phyloP scores from a whole-genome alignment of 2,329 filamentous ascomycete species.

The Fusarium dimerum region DNA sequence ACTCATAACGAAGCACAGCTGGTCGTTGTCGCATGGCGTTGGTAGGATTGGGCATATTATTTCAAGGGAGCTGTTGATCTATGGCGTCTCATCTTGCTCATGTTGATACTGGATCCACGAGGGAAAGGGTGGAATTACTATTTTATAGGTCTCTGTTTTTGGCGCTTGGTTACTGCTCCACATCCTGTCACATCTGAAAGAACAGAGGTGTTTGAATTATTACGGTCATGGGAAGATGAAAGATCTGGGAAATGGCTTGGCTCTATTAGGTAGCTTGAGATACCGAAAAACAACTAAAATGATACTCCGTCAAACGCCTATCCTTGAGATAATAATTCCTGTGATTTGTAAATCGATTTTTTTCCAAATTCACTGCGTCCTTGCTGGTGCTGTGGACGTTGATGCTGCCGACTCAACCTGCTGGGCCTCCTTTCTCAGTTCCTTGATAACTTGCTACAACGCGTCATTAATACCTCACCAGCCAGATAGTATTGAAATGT shows the following conservation, averaged over 20 bases:
- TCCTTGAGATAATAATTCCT: conserved; percentile 1
- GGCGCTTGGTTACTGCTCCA: background rate
- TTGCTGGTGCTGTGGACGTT: conserved; percentile 30
- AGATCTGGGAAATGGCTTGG: background rate
- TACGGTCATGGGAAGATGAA: background rate
- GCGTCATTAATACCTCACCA: too few species aligned
- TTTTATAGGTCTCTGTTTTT: background rate
- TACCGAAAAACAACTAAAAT: background rate
- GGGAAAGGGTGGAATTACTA: background rate
- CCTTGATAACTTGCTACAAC: conserved; percentile 58
- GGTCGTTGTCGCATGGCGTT: conserved; percentile 26
- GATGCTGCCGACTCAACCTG: conserved; percentile 44
- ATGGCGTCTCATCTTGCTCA: background rate
- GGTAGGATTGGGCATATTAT: conserved; percentile 1
- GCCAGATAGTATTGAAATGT: background rate
- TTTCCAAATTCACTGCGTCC: conserved; percentile 21
- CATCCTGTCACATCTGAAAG: background rate
- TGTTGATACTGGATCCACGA: background rate
- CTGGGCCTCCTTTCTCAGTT: conserved; percentile 58
- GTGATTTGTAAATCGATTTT: background rate
- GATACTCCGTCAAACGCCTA: conserved; percentile 12
- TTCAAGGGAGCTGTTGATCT: background rate
- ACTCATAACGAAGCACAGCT: background rate
- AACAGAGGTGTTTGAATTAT: background rate
- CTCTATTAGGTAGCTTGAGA: background rate